Evolutionary conservation across 2,329 filamentous ascomycete genomes (phyloP).

Genomic region (Ambrosiella beaveri): DNA sequence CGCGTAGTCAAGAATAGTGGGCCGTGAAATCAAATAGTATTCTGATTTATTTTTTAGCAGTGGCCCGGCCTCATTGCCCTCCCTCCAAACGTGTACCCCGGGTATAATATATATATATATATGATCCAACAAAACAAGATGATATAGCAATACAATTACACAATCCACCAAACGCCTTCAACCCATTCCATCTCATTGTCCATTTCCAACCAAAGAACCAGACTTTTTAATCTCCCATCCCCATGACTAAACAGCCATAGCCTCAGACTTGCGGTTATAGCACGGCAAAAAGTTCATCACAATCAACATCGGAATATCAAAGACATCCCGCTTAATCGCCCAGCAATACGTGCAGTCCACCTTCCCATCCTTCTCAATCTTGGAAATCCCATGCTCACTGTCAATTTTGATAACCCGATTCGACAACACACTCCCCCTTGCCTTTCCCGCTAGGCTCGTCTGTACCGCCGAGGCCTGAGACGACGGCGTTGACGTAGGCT

Average conservation of each 20-base stretch:
- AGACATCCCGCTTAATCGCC: conserved; percentile 91
- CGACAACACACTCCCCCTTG: conserved; percentile 31
- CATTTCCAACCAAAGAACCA: neutral
- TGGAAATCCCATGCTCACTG: conserved; percentile 63
- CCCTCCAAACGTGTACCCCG: no score
- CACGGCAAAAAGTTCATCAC: conserved; percentile 68
- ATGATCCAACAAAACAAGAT: no score
- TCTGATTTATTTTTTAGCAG: no score
- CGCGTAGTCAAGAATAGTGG: no score
- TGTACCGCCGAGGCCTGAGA: neutral
- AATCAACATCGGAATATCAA: conserved; percentile 97
- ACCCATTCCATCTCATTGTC: neutral
- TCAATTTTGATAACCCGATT: conserved; percentile 45
- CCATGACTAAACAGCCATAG: conserved; percentile 31
- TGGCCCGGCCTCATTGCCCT: no score
- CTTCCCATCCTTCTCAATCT: conserved; percentile 72
- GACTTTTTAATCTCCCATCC: neutral
- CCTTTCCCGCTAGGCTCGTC: neutral
- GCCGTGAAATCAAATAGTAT: no score
- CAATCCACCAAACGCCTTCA: neutral
- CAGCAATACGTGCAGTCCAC: conserved; percentile 93
- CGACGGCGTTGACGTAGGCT: conserved; percentile 12
- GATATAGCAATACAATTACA: no score
- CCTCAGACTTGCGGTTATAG: conserved; percentile 40
- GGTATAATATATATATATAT: neutral